Evolutionary conservation across 805 yeast species (phyloP).

Genomic region (Candida easanensis): DNA sequence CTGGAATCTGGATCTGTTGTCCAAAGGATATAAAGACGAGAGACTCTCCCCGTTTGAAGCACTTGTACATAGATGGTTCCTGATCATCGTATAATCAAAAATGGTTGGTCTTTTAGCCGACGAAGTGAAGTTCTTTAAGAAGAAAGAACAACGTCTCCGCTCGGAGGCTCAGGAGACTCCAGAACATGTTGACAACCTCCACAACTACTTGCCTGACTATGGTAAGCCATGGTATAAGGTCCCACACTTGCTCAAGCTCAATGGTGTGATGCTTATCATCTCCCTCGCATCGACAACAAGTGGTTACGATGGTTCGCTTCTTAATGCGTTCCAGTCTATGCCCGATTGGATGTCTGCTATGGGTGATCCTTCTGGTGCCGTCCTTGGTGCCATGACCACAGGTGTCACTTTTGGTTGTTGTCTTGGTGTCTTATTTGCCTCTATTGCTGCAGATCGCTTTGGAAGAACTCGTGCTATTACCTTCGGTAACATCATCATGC

Average conservation of each 20-base stretch:
- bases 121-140: too few species aligned
- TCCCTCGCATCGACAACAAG: constrained; percentile 44
- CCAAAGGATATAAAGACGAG: too few species aligned
- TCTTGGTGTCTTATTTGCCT: constrained; percentile 28
- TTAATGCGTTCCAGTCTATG: constrained; percentile 47
- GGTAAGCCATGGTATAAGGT: too few species aligned
- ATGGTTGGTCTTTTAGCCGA: too few species aligned
- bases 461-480: constrained; percentile 36
- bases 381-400: constrained; percentile 38
- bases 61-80: too few species aligned
- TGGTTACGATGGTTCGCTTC: constrained; percentile 46
- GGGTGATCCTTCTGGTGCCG: constrained; percentile 36
- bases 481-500: constrained; percentile 19
- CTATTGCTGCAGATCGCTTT: constrained; percentile 31
- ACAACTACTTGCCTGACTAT: too few species aligned
- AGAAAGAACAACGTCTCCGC: too few species aligned
- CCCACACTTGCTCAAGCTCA: constrained; percentile 29
- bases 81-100: too few species aligned
- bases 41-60: too few species aligned
- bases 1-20: too few species aligned
- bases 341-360: constrained; percentile 37
- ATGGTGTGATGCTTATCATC: constrained; percentile 35
- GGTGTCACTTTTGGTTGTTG: constrained; percentile 41
- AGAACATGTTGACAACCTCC: too few species aligned
- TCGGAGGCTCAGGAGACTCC: too few species aligned